Evolutionary conservation across 495 filamentous ascomycete genomes (phyloP), one percentile per base, ranked within the genome.

Genomic region (Lasiosphaeris hirsuta): DNA sequence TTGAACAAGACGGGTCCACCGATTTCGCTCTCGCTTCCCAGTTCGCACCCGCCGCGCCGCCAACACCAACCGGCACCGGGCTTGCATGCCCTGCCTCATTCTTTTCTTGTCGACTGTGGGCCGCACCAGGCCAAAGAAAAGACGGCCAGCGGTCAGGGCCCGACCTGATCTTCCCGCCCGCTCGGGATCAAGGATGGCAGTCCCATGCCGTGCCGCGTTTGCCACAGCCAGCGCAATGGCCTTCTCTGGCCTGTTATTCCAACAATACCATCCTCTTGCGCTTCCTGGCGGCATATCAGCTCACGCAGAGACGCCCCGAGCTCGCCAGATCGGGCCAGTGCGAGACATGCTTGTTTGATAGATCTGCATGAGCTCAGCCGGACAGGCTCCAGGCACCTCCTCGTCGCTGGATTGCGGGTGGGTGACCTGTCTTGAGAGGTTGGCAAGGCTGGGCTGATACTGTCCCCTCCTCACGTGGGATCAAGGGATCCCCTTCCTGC

Each of bases 321-420:
- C 23, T 30, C 23, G 2, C 23, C 23, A 30, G 23, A 30, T 30
- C 23, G 15, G n/a, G 17, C 15, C 18, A 33, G 4, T 10, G 9
- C 44, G 44, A 47, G 44, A 52, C 50, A 42, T 52, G 50, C 33
- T 14, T 13, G 37, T n/a, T 39, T 33, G 37, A 9, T 15, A 47
- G 33, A 37, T 23, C 47, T 58, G 56, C 56, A 47, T 6, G 41
- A 46, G 48, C 53, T 58, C 56, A 58, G 56, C 56, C 56, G 56
- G 56, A 46, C 56, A 58, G 40, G 56, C 42, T 37, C 35, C 46
- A 30, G 23, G 15, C n/a, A 19, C 45, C 23, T 36, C 15, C 15
- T 5, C 49, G 35, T 38, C 17, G 19, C 30, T 37, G 35, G 19
- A 10, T 17, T 38, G 14, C 49, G 35, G 23, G 15, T 38, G 49